These are phyloP conservation scores for Amanita fuliginea DNA, from an alignment of 768 basidiomycete species.

Conservation along the genomic window DNA sequence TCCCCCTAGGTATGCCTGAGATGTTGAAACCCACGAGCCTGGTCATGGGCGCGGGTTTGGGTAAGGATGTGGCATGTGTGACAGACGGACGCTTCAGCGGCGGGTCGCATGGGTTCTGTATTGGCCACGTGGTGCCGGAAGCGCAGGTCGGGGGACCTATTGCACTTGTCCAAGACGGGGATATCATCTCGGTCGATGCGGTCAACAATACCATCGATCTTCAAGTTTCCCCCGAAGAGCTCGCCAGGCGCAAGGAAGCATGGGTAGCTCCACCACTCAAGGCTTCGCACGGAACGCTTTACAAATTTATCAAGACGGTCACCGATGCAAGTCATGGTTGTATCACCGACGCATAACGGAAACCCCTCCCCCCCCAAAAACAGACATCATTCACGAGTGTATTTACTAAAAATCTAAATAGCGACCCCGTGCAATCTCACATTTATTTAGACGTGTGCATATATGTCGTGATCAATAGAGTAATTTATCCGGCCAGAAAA, in stretches of 20 bases:
- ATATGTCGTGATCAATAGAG: background rate
- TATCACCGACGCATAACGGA: conserved; percentile 69
- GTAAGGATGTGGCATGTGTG: conserved; percentile 90
- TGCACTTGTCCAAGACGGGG: conserved; percentile 82
- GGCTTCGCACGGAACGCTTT: conserved; percentile 70
- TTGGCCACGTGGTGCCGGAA: conserved; percentile 95
- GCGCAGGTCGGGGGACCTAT: conserved; percentile 62
- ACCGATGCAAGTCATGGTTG: conserved; percentile 90
- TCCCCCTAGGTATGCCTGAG: conserved; percentile 81
- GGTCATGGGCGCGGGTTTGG: conserved; percentile 97
- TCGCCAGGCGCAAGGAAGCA: conserved; percentile 52
- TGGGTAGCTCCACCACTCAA: conserved; percentile 89
- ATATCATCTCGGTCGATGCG: conserved; percentile 81
- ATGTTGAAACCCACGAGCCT: conserved; percentile 98
- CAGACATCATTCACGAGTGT: no score
- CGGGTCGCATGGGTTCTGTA: conserved; percentile 94
- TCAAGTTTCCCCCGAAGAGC: conserved; percentile 67
- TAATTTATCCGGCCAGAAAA: no score
- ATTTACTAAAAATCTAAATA: no score
- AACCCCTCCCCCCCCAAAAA: no score
- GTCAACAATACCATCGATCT: conserved; percentile 76
- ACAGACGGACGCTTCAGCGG: conserved; percentile 98
- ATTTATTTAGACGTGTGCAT: background rate
- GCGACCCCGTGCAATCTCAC: background rate
- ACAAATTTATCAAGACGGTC: conserved; percentile 84